Evolutionary conservation across 2,329 filamentous ascomycete genomes (phyloP).

Genomic region (Fusarium albosuccineum): DNA sequence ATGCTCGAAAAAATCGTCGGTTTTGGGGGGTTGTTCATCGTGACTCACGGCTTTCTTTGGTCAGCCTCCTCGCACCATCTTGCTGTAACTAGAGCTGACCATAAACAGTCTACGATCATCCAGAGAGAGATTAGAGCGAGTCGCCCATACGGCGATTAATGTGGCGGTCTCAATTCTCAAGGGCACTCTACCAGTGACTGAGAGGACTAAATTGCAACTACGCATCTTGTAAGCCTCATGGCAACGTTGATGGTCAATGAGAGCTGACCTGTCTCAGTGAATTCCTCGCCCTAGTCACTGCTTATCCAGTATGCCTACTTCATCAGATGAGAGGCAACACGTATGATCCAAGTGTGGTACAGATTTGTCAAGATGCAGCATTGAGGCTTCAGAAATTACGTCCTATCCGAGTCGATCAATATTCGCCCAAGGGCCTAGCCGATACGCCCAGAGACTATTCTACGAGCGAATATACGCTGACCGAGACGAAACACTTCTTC

Average conservation of each 20-base stretch:
- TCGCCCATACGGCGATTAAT: slow-evolving; percentile 32
- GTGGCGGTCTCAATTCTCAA: slow-evolving; percentile 44
- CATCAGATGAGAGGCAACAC: slow-evolving; percentile 43
- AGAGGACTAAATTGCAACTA: slow-evolving; percentile 28
- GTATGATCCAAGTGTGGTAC: slow-evolving; percentile 43
- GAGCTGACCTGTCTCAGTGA: slow-evolving; percentile 38
- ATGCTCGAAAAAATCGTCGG: slow-evolving; percentile 30
- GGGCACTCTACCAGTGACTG: slow-evolving; percentile 10
- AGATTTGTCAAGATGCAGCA: slow-evolving; percentile 40
- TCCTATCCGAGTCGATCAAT: neutral
- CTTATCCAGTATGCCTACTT: slow-evolving; percentile 44
- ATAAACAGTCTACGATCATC: slow-evolving; percentile 30
- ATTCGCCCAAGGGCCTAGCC: neutral
- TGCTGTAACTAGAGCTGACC: neutral
- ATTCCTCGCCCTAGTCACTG: slow-evolving; percentile 44
- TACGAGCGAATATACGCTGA: neutral
- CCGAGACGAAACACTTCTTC: slow-evolving; percentile 42
- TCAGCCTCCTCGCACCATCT: slow-evolving; percentile 9
- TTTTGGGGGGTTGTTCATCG: slow-evolving; percentile 23
- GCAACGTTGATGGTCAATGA: neutral
- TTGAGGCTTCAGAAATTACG: slow-evolving; percentile 32
- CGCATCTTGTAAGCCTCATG: slow-evolving; percentile 38
- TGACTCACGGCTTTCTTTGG: slow-evolving; percentile 41
- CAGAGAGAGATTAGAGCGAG: slow-evolving; percentile 41
- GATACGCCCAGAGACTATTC: neutral